A percentile compares a stretch with the other conserved stretches of the same genome.
These are phyloP conservation scores for Saturnispora silvae DNA, from an alignment of 805 yeast species.

Conservation along the genomic window DNA sequence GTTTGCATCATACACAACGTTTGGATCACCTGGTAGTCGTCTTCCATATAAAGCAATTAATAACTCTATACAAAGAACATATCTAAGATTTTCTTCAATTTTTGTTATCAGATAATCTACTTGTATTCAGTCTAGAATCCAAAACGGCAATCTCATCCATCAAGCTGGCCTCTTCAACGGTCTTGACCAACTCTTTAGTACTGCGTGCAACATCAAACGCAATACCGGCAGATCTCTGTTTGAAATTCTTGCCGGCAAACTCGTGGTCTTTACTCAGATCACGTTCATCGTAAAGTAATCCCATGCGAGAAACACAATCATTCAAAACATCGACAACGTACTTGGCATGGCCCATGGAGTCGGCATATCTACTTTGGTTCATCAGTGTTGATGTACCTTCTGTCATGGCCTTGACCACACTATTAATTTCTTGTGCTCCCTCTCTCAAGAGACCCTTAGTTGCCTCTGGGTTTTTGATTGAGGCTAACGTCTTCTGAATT, in stretches of 20 bases:
- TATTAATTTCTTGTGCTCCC: slow-evolving; percentile 66
- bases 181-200: slow-evolving; percentile 89
- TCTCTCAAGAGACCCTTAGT: slow-evolving; percentile 63
- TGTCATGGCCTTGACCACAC: slow-evolving; percentile 76
- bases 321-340: slow-evolving; percentile 83
- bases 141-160: slow-evolving; percentile 76
- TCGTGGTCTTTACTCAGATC: slow-evolving; percentile 38
- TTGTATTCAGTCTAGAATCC: slow-evolving; percentile 51
- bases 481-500: slow-evolving; percentile 68
- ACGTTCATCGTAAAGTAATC: slow-evolving; percentile 44
- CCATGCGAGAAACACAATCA: slow-evolving; percentile 82
- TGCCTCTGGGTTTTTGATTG: slow-evolving; percentile 68
- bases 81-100: too few relatives aligned
- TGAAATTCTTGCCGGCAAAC: slow-evolving; percentile 79
- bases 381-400: slow-evolving; percentile 80
- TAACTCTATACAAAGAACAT: too few relatives aligned
- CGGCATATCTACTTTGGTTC: slow-evolving; percentile 78
- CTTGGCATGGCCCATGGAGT: slow-evolving; percentile 78
- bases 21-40: slow-evolving; percentile 21
- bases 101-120: too few relatives aligned
- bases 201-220: slow-evolving; percentile 95
- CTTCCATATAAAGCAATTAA: slow-evolving; percentile 16
- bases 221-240: slow-evolving; percentile 90
- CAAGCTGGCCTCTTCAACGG: slow-evolving; percentile 89
- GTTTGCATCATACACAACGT: slow-evolving; percentile 21